A percentile compares a stretch with the other conserved stretches of the same genome.
Conservation (phyloP, 257 asterid genomes). For the Primulina huaijiensis region DNA sequence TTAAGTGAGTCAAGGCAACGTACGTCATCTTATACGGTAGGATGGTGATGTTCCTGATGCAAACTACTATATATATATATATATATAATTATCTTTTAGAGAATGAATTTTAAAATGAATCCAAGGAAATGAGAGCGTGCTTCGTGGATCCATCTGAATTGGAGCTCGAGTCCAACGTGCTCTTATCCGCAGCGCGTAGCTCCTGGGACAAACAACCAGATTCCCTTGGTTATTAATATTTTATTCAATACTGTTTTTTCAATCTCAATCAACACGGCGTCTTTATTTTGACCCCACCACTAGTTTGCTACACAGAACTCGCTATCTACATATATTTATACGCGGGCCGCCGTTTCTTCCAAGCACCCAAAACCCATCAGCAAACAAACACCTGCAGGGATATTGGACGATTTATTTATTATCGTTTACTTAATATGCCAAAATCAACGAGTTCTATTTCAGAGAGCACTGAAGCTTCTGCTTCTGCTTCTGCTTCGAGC, state of each 20-base stretch:
- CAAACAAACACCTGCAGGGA: too few relatives aligned
- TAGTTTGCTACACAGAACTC: neutral
- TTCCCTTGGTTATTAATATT: neutral
- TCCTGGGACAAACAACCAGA: neutral
- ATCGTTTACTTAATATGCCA: neutral
- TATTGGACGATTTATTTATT: too few relatives aligned
- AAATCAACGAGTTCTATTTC: neutral
- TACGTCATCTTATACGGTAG: too few relatives aligned
- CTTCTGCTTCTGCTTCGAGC: neutral
- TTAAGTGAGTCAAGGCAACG: too few relatives aligned
- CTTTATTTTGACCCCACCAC: neutral
- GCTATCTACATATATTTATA: neutral
- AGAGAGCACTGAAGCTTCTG: neutral
- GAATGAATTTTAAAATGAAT: too few relatives aligned
- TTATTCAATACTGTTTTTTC: neutral
- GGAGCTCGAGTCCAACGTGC: neutral
- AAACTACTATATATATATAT: too few relatives aligned
- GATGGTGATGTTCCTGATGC: too few relatives aligned
- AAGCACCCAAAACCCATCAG: too few relatives aligned
- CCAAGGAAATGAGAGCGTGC: neutral
- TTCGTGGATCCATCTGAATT: neutral
- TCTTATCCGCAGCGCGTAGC: constrained; percentile 1
- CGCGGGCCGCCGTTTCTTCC: neutral
- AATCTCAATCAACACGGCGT: neutral
- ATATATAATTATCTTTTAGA: too few relatives aligned